Conservation (phyloP, 2,329 filamentous ascomycete species). For the Thyridium curvatum region DNA sequence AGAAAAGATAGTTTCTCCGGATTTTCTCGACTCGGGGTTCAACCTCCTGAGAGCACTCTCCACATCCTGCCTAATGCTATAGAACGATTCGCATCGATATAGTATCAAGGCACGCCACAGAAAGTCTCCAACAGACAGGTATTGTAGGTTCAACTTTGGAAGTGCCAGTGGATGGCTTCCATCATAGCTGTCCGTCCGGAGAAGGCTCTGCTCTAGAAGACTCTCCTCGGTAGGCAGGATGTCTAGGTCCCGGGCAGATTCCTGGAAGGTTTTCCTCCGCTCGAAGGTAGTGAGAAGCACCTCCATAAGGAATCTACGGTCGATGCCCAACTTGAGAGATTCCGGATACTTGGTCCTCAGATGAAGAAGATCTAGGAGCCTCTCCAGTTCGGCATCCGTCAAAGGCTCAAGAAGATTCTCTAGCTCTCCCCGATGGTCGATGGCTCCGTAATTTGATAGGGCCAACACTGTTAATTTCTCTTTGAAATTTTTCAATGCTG, state of each 20-base stretch:
- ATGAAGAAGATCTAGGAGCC: constrained; percentile 65
- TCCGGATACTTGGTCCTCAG: constrained; percentile 78
- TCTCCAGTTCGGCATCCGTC: constrained; percentile 65
- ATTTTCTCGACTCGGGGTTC: constrained; percentile 58
- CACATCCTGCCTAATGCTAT: constrained; percentile 86
- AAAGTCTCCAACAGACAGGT: constrained; percentile 91
- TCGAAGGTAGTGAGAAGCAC: constrained; percentile 71
- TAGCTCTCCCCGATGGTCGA: constrained; percentile 75
- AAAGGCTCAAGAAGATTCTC: constrained; percentile 67
- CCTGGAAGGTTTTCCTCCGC: constrained; percentile 74
- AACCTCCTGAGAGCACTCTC: constrained; percentile 76
- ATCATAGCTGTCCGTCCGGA: constrained; percentile 81
- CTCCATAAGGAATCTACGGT: constrained; percentile 63
- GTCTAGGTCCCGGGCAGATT: constrained; percentile 62
- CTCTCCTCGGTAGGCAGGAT: constrained; percentile 78
- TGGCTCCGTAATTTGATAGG: constrained; percentile 84
- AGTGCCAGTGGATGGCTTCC: constrained; percentile 82
- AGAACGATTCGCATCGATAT: constrained; percentile 87
- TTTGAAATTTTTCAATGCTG: constrained; percentile 75
- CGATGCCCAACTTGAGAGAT: constrained; percentile 54
- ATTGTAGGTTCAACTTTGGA: constrained; percentile 92
- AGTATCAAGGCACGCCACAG: constrained; percentile 91
- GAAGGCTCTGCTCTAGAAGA: constrained; percentile 72
- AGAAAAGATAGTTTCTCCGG: constrained; percentile 66
- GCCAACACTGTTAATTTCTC: constrained; percentile 87